Conservation (phyloP, 345 rosid species). For the Eucalyptus marginata region DNA sequence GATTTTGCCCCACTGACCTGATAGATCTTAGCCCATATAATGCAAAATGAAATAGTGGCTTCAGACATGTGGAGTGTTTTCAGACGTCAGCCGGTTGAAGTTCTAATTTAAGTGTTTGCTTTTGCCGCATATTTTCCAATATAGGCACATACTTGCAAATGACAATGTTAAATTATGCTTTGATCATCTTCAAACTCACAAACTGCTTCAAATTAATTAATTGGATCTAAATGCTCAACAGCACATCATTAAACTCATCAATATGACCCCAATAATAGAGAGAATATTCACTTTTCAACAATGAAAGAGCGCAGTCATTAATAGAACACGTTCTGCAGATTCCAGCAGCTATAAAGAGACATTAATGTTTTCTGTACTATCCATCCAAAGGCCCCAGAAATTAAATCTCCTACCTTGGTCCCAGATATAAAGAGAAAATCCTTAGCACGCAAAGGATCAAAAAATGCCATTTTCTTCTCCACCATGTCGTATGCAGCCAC, state of each 20-base stretch:
- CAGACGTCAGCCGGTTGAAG: neutral
- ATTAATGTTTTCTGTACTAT: neutral
- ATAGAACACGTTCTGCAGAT: neutral
- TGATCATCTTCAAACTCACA: neutral
- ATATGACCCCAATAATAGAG: neutral
- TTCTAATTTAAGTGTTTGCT: neutral
- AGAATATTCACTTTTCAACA: neutral
- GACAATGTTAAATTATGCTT: neutral
- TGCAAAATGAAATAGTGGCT: neutral
- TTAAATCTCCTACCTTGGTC: conserved; percentile 49
- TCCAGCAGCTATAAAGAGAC: neutral
- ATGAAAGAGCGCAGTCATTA: neutral
- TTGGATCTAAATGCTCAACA: neutral
- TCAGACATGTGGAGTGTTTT: neutral
- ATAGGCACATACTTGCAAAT: neutral
- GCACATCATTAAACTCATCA: neutral
- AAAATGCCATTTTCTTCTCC: conserved; percentile 92
- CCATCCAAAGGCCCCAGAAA: neutral
- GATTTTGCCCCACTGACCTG: neutral
- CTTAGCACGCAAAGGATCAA: conserved; percentile 74
- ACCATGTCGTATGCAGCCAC: conserved; percentile 88
- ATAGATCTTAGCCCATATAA: neutral
- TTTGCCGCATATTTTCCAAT: neutral
- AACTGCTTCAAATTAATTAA: neutral
- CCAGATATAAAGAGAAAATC: conserved; percentile 98